A percentile compares a stretch with the other conserved stretches of the same genome.
phyloP scores from a whole-genome alignment of 257 asterid genomes.

The Nemophila menziesii region DNA sequence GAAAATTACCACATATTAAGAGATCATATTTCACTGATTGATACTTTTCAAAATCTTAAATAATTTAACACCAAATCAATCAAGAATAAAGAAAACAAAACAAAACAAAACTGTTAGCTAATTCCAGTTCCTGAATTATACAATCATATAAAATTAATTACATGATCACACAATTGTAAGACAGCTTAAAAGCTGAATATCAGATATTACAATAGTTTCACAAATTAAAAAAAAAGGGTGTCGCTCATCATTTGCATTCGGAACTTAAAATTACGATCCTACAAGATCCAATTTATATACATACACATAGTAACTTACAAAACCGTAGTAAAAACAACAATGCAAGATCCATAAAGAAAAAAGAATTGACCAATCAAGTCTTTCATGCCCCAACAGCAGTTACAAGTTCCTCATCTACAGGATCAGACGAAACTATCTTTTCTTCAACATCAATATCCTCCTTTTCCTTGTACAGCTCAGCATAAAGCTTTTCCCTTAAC shows the following conservation, averaged over 20 bases:
- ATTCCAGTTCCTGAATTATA: neutral
- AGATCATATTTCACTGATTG: neutral
- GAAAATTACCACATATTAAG: neutral
- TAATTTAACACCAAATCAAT: neutral
- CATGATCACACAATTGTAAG: neutral
- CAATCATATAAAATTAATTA: neutral
- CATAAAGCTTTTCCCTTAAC: constrained; percentile 58
- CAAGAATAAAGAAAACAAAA: neutral
- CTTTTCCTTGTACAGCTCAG: constrained; percentile 20
- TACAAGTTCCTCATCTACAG: constrained; percentile 48
- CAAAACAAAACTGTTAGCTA: neutral
- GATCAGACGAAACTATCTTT: constrained; percentile 32
- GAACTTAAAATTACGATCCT: constrained; percentile 11
- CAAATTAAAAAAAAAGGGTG: neutral
- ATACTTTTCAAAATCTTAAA: neutral
- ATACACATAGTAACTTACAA: constrained; percentile 9
- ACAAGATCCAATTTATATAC: neutral
- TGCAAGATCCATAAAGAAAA: neutral
- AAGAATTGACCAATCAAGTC: neutral
- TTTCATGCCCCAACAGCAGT: constrained; percentile 54
- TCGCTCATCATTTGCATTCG: neutral
- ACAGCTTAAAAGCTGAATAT: neutral
- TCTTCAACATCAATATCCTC: constrained; percentile 20
- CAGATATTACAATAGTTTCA: neutral
- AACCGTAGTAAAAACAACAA: constrained; percentile 1